phyloP scores from a whole-genome alignment of 1,284 basidiomycete species.

The Pholiota adiposa region DNA sequence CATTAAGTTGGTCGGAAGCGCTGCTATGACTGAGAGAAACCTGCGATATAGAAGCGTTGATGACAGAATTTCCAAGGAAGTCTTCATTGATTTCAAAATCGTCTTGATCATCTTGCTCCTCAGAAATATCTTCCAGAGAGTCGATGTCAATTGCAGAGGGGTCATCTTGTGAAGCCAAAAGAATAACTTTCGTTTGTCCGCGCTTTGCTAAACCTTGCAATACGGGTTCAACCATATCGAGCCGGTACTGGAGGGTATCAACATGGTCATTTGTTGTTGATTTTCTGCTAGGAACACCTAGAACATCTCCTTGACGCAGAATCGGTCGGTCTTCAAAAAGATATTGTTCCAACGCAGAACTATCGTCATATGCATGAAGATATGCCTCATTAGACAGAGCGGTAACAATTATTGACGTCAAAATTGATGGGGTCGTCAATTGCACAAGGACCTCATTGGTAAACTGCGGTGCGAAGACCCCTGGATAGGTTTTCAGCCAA shows the following conservation, averaged over 20 bases:
- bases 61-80: slow-evolving; percentile 65
- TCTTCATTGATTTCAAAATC: slow-evolving; percentile 70
- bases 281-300: slow-evolving; percentile 34
- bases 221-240: slow-evolving; percentile 70
- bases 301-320: slow-evolving; percentile 52
- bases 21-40: slow-evolving; percentile 14
- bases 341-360: slow-evolving; percentile 44
- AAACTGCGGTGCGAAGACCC: slow-evolving; percentile 21
- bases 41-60: slow-evolving; percentile 22
- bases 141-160: slow-evolving; percentile 25
- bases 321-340: slow-evolving; percentile 44
- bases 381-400: slow-evolving; percentile 52
- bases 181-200: slow-evolving; percentile 61
- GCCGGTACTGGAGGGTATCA: slow-evolving; percentile 36
- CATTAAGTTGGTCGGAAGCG: slow-evolving; percentile 15
- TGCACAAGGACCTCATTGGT: slow-evolving; percentile 25
- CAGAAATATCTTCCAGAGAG: slow-evolving; percentile 22
- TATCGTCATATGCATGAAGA: slow-evolving; percentile 34
- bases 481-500: slow-evolving; percentile 33
- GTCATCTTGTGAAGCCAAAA: slow-evolving; percentile 38
- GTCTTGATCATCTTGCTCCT: slow-evolving; percentile 44
- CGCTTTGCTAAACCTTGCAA: slow-evolving; percentile 66
- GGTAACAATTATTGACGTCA: slow-evolving; percentile 50
- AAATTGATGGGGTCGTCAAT: slow-evolving; percentile 25
- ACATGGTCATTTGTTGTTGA: slow-evolving; percentile 11